Base-by-base conservation (phyloP, 139 green algal genomes). In the Chlorella sorokiniana region DNA sequence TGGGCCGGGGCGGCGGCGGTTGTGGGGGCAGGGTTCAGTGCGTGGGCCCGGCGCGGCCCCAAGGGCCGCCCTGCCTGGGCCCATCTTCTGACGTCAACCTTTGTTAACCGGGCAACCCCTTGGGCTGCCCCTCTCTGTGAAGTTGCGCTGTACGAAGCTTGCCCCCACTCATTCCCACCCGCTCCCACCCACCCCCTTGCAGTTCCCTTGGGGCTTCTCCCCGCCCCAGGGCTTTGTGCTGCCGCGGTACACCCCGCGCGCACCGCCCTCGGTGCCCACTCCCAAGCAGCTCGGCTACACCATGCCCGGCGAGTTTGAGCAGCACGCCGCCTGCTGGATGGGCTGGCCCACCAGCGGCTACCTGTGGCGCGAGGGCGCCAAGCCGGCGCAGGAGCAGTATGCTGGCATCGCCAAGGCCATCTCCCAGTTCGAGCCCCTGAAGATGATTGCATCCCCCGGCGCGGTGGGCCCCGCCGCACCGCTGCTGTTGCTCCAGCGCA, bases 321-420 rank as follows among this genome's bases (percentile, higher is more conserved):
- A 52, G 25, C 87, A 87, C 45, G 74, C 68, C 16, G 81, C 74
- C 69, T 92, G 87, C 73, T 94, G 90, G 90, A 91, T 94, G 88
- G 89, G 87, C 23, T 94, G 88, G 85, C 90, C 90, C n/a, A 83
- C 92, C 78, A 75, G 48, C 51, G 70, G 48, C 40, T 89, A 88
- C 85, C 86, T 93, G 65, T 94, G 91, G 91, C 74, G 88, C 4
- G 89, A 91, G 63, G 63, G 69, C 25, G 86, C 84, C 14, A 65
- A 79, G 79, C 89, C 89, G 18, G 91, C 88, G 35, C 87, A 94
- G 88, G 44, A 88, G 76, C 84, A 92, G 78, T 89, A 91, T 51
- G 88, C 88, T 29, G 83, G 76, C 23, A 69, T 93, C 4, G 88
- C 88, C 73, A 85, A 82, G 72, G 83, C 90, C 41, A 93, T 94